Base-by-base conservation (phyloP, 2,329 filamentous ascomycete species). In the Claviceps sp. region DNA sequence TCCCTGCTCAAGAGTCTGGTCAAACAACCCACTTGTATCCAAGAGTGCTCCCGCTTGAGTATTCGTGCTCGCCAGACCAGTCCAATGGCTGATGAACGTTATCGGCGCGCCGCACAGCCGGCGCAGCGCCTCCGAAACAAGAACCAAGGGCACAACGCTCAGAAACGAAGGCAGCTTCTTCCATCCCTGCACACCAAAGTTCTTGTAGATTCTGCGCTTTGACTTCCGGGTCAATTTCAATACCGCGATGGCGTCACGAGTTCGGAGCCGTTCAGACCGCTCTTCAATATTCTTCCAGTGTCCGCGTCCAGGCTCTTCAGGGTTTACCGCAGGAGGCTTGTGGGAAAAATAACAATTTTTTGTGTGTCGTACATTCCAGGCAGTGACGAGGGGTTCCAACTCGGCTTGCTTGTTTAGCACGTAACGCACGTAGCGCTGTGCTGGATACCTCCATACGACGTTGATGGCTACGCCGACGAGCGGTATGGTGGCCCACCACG, bases 401-500 rank as follows among this genome's bases (percentile, higher is more conserved):
- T 61, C 58, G 16, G 11, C 30, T 34, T 34, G 30, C 30, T 44
- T 62, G 40, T 65, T 65, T 22, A 57, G 61, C 7, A 62, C 47
- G 7, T 60, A 49, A 49, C 64, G 58, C 44, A 59, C 68, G 59
- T 78, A 73, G 52, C 70, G 56, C 38, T 66, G 67, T 6, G 74
- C 64, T 5, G 78, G 78, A 4, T 78, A 61, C 14, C 77, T 69
- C 54, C 74, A 59, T 47, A 69, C 52, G 41, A 71, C 58, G 61
- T 69, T 74, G 59, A 78, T 63, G 46, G 65, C 61, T 2, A 78
- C 54, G 6, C 75, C 74, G 14, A 76, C 64, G n/a, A 76, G 65
- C 4, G 78, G 76, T 47, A 81, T 76, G 30, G 71, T 68, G 36
- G 78, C 56, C 57, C 68, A 78, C 78, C 78, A 81, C 1, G 77